Percentiles rank a stretch among this genome's conserved stretches.
Evolutionary conservation across 1,284 basidiomycete genomes (phyloP).

Genomic region (Heterobasidion parviporum): DNA sequence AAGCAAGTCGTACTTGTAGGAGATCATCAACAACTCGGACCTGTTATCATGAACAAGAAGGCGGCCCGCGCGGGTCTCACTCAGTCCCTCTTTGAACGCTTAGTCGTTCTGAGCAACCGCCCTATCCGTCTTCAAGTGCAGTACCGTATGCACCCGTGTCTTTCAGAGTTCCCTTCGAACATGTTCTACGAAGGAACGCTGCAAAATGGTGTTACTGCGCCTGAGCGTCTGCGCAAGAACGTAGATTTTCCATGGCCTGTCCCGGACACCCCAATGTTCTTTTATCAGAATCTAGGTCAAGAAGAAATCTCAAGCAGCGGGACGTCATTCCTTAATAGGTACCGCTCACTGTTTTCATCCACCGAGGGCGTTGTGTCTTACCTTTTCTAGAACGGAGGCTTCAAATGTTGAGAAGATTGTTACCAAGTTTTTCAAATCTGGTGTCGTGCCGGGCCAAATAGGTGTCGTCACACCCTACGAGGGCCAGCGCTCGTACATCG

Average conservation of each 20-base stretch:
- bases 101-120: slow-evolving; percentile 91
- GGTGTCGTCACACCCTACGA: slow-evolving; percentile 99
- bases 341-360: slow-evolving; percentile 9
- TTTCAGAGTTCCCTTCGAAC: slow-evolving; percentile 98
- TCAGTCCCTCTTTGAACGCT: slow-evolving; percentile 95
- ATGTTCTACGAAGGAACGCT: slow-evolving; percentile 99
- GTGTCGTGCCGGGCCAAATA: slow-evolving; percentile 91
- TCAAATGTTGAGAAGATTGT: slow-evolving; percentile 99
- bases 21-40: slow-evolving; percentile 95
- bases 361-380: slow-evolving; percentile 10
- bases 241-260: slow-evolving; percentile 99
- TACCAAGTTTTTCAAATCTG: slow-evolving; percentile 99
- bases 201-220: slow-evolving; percentile 98
- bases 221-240: slow-evolving; percentile 92
- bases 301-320: slow-evolving; percentile 99
- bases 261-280: slow-evolving; percentile 98
- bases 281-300: slow-evolving; percentile 98
- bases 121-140: slow-evolving; percentile 99
- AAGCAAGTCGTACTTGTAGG: slow-evolving; percentile 99
- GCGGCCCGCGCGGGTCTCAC: slow-evolving; percentile 95
- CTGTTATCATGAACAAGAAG: slow-evolving; percentile 99
- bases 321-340: slow-evolving; percentile 96
- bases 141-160: slow-evolving; percentile 99
- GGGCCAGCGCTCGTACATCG: slow-evolving; percentile 97
- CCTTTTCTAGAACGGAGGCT: slow-evolving; percentile 76